Evolutionary conservation across 2,329 filamentous ascomycete genomes (phyloP), one percentile per base, ranked within the genome.

Genomic region (Knufia petricola): DNA sequence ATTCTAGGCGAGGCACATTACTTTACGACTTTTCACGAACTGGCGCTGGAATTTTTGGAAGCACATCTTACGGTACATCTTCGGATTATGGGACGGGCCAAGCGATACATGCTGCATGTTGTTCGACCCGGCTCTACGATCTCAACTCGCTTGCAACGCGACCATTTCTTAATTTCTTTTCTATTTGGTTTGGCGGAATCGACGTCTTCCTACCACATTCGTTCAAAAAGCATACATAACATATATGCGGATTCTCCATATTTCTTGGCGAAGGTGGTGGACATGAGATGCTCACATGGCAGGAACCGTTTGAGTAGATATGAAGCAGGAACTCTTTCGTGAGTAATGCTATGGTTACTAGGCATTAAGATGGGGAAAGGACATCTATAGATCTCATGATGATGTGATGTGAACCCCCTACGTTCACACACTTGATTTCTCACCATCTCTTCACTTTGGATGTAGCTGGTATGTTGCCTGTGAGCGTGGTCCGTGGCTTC

Each of bases 161-260:
- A 41, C 39, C 8, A 24, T 41, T 41, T 17, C 24, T 26, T 28
- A 26, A n/a, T 10, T 26, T 23, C 13, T 41, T 41, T 41, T 41
- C 13, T 20, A 23, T 10, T 13, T 41, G 20, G 13, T 9, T 41
- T 41, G 39, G 24, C 39, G 24, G 7, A 26, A 21, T 41, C 17
- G 28, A 26, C 41, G 13, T 44, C 24, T 32, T 31, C 23, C 41
- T 7, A 32, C 39, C 24, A 44, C 41, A 44, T 32, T 44, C 41
- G n/a, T 44, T 44, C 23, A 44, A 44, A 44, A 44, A 31, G 41
- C 41, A 31, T 44, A 7, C 10, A n/a, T n/a, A 20, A n/a, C 37
- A 40, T 24, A 9, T 40, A 41, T 28, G 41, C 41, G 28, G 20
- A 20, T 31, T 44, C 26, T 31, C 15, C 19, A 28, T 43, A 9